Conservation (phyloP, 371 early-diverging fungal species). For the Massospora cicadina region DNA sequence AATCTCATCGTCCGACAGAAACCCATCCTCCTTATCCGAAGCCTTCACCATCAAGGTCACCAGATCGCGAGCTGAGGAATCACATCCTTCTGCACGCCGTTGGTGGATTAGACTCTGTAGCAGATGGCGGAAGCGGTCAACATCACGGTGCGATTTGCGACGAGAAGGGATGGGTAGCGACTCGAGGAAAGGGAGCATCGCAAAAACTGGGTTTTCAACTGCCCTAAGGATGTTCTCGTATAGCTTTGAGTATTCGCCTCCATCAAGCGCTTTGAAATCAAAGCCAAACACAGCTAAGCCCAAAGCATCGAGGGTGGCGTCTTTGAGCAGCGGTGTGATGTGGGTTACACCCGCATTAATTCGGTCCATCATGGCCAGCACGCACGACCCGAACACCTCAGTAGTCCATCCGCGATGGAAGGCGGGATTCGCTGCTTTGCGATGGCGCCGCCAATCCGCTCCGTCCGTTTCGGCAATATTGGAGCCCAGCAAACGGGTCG, state of each 20-base stretch:
- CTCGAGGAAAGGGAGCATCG: constrained; percentile 10
- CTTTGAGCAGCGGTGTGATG: background rate
- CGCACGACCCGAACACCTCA: constrained; percentile 1
- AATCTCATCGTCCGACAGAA: constrained; percentile 12
- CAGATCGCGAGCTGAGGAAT: constrained; percentile 13
- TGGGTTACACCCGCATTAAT: background rate
- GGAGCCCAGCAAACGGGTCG: background rate
- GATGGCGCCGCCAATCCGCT: constrained; percentile 5
- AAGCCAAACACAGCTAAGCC: constrained; percentile 7
- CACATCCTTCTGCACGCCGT: background rate
- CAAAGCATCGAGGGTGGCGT: constrained; percentile 9
- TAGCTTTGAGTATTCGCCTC: background rate
- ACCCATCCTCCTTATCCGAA: constrained; percentile 9
- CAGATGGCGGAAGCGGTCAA: background rate
- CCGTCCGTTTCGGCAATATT: constrained; percentile 4
- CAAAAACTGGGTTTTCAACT: background rate
- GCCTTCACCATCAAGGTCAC: constrained; percentile 17
- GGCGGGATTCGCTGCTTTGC: background rate
- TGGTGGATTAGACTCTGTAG: constrained; percentile 7
- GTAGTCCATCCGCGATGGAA: constrained; percentile 6
- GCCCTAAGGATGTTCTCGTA: constrained; percentile 1
- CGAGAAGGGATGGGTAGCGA: constrained; percentile 13
- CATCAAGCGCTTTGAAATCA: constrained; percentile 4
- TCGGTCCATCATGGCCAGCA: background rate
- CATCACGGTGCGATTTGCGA: background rate